A percentile compares a stretch with the other conserved stretches of the same genome.
Evolutionary conservation across 768 basidiomycete genomes (phyloP).

Genomic region (Trametes coccinea): DNA sequence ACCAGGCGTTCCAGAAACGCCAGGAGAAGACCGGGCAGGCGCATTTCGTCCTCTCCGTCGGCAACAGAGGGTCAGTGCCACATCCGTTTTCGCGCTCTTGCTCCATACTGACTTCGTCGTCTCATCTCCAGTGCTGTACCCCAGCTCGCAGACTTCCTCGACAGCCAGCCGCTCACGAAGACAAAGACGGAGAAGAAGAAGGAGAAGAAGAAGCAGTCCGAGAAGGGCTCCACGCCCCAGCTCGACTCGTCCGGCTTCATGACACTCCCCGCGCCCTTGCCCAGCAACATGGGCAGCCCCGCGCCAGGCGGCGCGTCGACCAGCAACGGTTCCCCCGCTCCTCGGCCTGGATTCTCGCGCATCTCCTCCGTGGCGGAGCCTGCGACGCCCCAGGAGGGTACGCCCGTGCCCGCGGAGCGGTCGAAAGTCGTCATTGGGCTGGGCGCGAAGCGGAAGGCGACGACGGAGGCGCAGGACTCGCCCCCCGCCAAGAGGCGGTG

Average conservation of each 20-base stretch:
- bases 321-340: conserved; percentile 56
- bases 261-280: conserved; percentile 61
- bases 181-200: conserved; percentile 82
- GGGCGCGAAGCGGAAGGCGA: conserved; percentile 78
- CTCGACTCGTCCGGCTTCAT: conserved; percentile 65
- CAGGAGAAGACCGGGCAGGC: conserved; percentile 95
- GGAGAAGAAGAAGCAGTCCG: conserved; percentile 73
- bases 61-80: conserved; percentile 78
- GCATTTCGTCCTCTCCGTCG: conserved; percentile 93
- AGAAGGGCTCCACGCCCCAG: conserved; percentile 49
- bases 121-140: conserved; percentile 67
- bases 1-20: conserved; percentile 86
- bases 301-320: conserved; percentile 34
- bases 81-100: neutral
- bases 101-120: conserved; percentile 17
- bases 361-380: conserved; percentile 60
- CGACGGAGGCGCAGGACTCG: conserved; percentile 63
- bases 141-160: conserved; percentile 80
- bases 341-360: conserved; percentile 75
- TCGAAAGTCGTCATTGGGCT: conserved; percentile 78
- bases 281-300: conserved; percentile 41
- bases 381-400: conserved; percentile 45
- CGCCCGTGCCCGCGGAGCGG: conserved; percentile 63
- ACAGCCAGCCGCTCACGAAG: conserved; percentile 77
- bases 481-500: conserved; percentile 60